Conservation (phyloP, 805 yeast genomes). For the Starmerella potacharoeniae region DNA sequence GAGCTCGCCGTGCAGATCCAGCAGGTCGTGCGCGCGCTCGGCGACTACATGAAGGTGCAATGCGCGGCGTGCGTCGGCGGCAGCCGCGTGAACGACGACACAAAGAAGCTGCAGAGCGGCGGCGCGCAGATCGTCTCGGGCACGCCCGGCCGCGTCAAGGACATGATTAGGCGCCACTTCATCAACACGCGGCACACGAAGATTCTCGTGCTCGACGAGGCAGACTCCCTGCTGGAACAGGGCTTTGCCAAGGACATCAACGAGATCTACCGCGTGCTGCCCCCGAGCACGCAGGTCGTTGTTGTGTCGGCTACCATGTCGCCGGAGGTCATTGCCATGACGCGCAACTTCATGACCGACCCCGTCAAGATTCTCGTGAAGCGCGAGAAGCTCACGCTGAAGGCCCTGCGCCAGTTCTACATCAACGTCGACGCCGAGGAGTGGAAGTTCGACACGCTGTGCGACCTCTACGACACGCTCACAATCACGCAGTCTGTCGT, state of each 20-base stretch:
- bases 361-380: conserved; percentile 91
- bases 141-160: conserved; percentile 92
- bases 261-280: conserved; percentile 76
- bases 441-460: conserved; percentile 87
- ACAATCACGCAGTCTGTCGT: conserved; percentile 96
- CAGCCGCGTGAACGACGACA: conserved; percentile 68
- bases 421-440: conserved; percentile 85
- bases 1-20: conserved; percentile 91
- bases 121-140: conserved; percentile 93
- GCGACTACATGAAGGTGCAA: conserved; percentile 74
- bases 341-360: conserved; percentile 81
- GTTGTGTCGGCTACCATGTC: conserved; percentile 93
- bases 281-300: conserved; percentile 82
- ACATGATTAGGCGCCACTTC: conserved; percentile 76
- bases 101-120: conserved; percentile 49
- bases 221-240: conserved; percentile 84
- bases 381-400: conserved; percentile 85
- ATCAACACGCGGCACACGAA: conserved; percentile 65
- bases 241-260: conserved; percentile 95
- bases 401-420: conserved; percentile 88
- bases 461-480: conserved; percentile 89
- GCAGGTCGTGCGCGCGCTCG: conserved; percentile 73
- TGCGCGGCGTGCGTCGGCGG: conserved; percentile 95
- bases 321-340: conserved; percentile 79
- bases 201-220: conserved; percentile 89